Percentiles rank a stretch among this genome's conserved stretches.
phyloP scores from a whole-genome alignment of 208 protist genomes.

The Trypanosoma vivax region DNA sequence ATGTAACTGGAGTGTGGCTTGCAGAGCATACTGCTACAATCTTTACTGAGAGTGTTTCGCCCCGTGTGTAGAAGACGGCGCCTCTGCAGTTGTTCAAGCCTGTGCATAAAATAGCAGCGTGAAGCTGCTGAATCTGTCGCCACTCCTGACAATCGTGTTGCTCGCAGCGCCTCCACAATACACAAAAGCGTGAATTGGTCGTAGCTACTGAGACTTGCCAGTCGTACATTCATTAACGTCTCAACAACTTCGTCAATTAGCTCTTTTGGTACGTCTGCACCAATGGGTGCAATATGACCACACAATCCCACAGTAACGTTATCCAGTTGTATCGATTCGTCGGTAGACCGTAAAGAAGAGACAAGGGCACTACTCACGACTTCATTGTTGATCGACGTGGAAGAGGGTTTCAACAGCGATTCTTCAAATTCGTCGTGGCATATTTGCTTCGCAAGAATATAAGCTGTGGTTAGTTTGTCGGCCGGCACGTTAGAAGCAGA shows the following conservation, averaged over 20 bases:
- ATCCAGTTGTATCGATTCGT: neutral
- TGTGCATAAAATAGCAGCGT: conserved; percentile 65
- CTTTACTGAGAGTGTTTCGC: too few relatives aligned
- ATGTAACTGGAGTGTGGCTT: conserved; percentile 34
- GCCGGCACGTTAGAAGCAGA: neutral
- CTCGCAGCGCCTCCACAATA: conserved; percentile 60
- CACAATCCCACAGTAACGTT: neutral
- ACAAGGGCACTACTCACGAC: too few relatives aligned
- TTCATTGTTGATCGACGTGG: too few relatives aligned
- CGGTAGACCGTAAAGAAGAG: too few relatives aligned
- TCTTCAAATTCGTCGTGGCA: neutral
- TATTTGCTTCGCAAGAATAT: too few relatives aligned
- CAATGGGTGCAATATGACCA: neutral
- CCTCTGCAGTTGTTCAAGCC: conserved; percentile 42
- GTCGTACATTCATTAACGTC: conserved; percentile 39
- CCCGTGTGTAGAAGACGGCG: too few relatives aligned
- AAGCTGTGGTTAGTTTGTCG: too few relatives aligned
- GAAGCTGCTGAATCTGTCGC: conserved; percentile 70
- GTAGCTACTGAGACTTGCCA: conserved; percentile 40
- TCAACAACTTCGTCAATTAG: conserved; percentile 38
- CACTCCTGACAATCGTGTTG: conserved; percentile 28
- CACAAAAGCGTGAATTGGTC: conserved; percentile 66
- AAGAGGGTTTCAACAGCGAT: too few relatives aligned
- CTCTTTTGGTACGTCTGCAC: conserved; percentile 3
- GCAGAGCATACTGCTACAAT: too few relatives aligned